Evolutionary conservation across 1,284 basidiomycete species (phyloP).

Genomic region (Lentinus polychrous): DNA sequence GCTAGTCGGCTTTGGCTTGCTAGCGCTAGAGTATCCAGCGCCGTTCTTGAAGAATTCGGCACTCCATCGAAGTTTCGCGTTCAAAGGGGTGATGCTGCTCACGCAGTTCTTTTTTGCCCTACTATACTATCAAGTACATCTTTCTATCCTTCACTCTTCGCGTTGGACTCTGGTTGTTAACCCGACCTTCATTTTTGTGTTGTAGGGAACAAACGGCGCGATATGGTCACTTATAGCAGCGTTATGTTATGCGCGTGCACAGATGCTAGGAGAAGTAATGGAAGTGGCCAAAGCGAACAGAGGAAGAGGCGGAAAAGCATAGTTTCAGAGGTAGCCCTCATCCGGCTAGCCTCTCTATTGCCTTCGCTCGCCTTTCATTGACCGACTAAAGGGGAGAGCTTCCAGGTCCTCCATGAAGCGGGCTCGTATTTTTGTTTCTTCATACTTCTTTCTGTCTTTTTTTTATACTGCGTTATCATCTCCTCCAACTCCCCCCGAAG

Average conservation of each 20-base stretch:
- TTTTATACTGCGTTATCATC: slow-evolving; percentile 4
- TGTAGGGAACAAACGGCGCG: slow-evolving; percentile 69
- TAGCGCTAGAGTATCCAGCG: slow-evolving; percentile 64
- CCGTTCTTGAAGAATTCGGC: slow-evolving; percentile 49
- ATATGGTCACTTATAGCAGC: slow-evolving; percentile 68
- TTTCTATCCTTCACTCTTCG: not conserved
- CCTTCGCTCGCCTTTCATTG: slow-evolving; percentile 12
- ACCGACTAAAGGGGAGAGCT: slow-evolving; percentile 18
- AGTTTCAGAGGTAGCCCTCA: slow-evolving; percentile 26
- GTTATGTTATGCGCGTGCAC: slow-evolving; percentile 55
- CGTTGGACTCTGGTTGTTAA: slow-evolving; percentile 1
- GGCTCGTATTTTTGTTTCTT: slow-evolving; percentile 6
- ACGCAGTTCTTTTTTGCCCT: slow-evolving; percentile 61
- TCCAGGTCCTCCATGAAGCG: too few relatives aligned
- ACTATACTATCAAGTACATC: slow-evolving; percentile 71
- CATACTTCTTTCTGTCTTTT: slow-evolving; percentile 12
- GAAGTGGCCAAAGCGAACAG: slow-evolving; percentile 57
- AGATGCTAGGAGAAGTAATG: slow-evolving; percentile 59
- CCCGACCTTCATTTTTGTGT: too few relatives aligned
- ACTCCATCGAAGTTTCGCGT: slow-evolving; percentile 57
- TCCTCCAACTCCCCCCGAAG: not conserved
- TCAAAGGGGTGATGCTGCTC: slow-evolving; percentile 58
- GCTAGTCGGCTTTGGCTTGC: slow-evolving; percentile 45
- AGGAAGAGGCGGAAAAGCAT: slow-evolving; percentile 51
- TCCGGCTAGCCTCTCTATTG: not conserved